These are phyloP conservation scores for Fraxinus ornus DNA, from an alignment of 305 asterid genomes.

Conservation along the genomic window DNA sequence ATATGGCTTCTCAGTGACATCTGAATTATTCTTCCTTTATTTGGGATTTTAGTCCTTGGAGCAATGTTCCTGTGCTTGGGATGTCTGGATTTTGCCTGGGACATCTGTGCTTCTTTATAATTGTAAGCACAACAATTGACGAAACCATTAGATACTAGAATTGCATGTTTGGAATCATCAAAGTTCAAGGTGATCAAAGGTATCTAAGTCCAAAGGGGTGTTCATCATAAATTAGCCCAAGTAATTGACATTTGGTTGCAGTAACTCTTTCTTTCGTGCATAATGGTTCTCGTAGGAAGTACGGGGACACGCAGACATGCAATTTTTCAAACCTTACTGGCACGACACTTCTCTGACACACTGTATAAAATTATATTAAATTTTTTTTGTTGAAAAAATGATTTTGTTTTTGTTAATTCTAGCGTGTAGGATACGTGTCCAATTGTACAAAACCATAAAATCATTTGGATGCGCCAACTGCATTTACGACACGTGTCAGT, in stretches of 20 bases:
- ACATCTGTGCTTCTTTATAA: neutral
- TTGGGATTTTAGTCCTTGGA: neutral
- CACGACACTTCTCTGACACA: neutral
- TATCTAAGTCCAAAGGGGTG: neutral
- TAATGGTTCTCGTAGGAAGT: neutral
- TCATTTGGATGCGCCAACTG: neutral
- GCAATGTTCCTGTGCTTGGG: neutral
- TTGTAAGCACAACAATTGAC: neutral
- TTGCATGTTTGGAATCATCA: neutral
- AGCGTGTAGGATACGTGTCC: neutral
- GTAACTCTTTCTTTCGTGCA: neutral
- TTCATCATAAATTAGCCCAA: neutral
- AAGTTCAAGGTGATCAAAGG: neutral
- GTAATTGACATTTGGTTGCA: neutral
- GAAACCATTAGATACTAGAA: neutral
- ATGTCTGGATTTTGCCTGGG: neutral
- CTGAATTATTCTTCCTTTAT: neutral
- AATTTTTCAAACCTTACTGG: neutral
- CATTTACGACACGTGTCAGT: neutral
- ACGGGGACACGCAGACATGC: neutral
- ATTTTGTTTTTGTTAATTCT: neutral
- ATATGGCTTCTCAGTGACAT: neutral
- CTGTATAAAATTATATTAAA: neutral
- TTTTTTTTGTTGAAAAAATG: neutral
- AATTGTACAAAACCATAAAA: neutral